Conservation (phyloP, 2,329 filamentous ascomycete species). For the Malbranchea zuffiana region DNA sequence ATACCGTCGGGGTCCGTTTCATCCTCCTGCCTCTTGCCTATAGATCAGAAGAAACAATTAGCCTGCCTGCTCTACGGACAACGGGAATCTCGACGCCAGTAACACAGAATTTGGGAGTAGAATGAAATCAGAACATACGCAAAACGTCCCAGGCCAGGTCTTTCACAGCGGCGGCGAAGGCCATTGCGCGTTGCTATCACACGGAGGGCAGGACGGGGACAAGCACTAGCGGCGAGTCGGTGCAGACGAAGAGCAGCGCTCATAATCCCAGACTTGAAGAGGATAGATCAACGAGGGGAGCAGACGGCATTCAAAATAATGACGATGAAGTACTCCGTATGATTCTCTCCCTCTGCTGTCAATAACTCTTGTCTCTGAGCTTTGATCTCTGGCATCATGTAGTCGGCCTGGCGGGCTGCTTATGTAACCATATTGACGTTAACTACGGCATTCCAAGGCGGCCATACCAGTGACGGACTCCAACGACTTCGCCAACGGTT, state of each 20-base stretch:
- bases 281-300: not conserved
- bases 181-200: constrained; percentile 21
- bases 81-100: not conserved
- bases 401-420: too few relatives aligned
- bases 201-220: constrained; percentile 12
- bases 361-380: too few relatives aligned
- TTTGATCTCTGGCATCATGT: too few relatives aligned
- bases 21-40: constrained; percentile 15
- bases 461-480: too few relatives aligned
- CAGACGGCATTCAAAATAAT: not conserved
- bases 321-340: not conserved
- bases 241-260: constrained; percentile 23
- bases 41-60: not conserved
- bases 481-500: too few relatives aligned
- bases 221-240: constrained; percentile 27
- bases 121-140: constrained; percentile 22
- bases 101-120: not conserved
- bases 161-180: constrained; percentile 26
- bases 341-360: not conserved
- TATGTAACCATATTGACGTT: too few relatives aligned
- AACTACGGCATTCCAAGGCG: too few relatives aligned
- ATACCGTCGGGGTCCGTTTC: constrained; percentile 16
- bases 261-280: constrained; percentile 25
- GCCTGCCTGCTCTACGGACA: not conserved
- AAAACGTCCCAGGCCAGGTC: constrained; percentile 27